Conservation (phyloP, 805 yeast genomes). For the Saturnispora diversa region DNA sequence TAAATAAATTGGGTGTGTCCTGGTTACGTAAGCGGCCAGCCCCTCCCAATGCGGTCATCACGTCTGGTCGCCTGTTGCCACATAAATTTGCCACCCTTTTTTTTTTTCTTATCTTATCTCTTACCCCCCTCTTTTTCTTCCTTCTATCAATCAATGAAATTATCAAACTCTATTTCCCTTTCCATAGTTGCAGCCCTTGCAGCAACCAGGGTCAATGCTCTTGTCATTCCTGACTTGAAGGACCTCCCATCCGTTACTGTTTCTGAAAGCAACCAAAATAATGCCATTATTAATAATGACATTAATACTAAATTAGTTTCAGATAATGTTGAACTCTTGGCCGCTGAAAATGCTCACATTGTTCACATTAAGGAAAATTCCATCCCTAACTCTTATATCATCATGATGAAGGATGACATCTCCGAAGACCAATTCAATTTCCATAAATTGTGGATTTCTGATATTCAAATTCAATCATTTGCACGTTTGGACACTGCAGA, state of each 20-base stretch:
- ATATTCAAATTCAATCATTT: constrained; percentile 39
- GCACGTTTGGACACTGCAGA: constrained; percentile 20
- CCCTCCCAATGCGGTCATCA: no score
- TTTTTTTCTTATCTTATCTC: constrained; percentile 4
- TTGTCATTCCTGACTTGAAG: constrained; percentile 17
- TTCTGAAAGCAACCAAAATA: no score
- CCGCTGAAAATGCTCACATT: constrained; percentile 34
- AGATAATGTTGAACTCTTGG: constrained; percentile 12
- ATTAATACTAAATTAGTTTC: constrained; percentile 31
- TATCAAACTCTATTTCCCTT: constrained; percentile 13
- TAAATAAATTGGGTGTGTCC: no score
- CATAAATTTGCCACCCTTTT: constrained; percentile 6
- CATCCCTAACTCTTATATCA: constrained; percentile 72
- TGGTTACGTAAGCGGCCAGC: no score
- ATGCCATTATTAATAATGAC: constrained; percentile 15
- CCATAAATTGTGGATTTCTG: constrained; percentile 62
- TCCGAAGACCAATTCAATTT: constrained; percentile 44
- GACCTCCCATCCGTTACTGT: constrained; percentile 13
- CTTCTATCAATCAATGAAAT: constrained; percentile 13
- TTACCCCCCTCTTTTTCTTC: constrained; percentile 1
- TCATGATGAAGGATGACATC: constrained; percentile 69
- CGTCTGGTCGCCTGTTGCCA: no score
- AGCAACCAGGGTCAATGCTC: constrained; percentile 15
- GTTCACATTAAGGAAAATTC: constrained; percentile 40
- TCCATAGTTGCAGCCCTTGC: constrained; percentile 16